phyloP scores from a whole-genome alignment of 2,329 filamentous ascomycete species.

The Achaetomium macrosporum region DNA sequence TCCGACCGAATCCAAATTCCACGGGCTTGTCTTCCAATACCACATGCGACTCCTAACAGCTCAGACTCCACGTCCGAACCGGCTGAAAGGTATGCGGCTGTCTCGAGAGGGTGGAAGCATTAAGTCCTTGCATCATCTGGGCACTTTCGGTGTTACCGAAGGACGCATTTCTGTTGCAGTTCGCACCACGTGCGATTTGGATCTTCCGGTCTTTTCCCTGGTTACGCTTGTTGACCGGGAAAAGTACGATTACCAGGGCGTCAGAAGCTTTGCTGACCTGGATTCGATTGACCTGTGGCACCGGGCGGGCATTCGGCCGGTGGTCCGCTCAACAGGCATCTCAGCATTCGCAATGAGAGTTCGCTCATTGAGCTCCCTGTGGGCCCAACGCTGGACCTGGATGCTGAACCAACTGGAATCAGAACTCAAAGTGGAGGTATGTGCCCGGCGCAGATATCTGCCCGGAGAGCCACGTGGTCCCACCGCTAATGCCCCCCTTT shows the following conservation, averaged over 20 bases:
- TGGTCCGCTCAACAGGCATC: not conserved
- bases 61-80: no score
- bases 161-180: not conserved
- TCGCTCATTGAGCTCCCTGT: not conserved
- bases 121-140: not conserved
- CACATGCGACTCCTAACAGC: not conserved
- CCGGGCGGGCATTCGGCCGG: not conserved
- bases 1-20: no score
- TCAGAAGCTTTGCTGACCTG: no score
- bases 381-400: not conserved
- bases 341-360: not conserved
- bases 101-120: no score
- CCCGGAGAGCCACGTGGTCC: no score
- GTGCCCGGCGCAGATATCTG: no score
- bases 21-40: not conserved
- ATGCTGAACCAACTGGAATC: not conserved
- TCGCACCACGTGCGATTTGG: not conserved
- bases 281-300: not conserved
- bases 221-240: no score
- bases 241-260: no score
- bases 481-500: no score
- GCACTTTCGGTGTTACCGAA: not conserved
- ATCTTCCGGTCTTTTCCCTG: not conserved
- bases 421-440: not conserved
- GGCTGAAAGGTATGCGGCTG: no score